Conservation (phyloP, 2,329 filamentous ascomycete genomes). For the Cercospora citrullina region DNA sequence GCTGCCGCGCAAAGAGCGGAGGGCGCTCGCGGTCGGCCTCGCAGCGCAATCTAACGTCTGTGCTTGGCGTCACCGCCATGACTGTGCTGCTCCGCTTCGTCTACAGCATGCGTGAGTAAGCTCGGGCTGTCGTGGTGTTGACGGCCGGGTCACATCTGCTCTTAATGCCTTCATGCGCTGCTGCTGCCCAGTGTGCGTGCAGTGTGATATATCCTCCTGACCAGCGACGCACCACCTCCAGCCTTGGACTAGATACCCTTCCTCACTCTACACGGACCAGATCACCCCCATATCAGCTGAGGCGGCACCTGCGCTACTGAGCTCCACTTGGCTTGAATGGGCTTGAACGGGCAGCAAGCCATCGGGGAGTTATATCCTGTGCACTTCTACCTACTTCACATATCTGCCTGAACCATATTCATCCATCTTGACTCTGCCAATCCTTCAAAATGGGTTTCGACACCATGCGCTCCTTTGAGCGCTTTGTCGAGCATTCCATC, state of each 20-base stretch:
- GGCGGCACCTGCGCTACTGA: constrained; percentile 8
- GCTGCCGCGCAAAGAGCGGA: constrained; percentile 18
- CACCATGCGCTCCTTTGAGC: constrained; percentile 28
- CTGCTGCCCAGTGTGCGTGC: not conserved
- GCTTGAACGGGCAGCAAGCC: constrained; percentile 15
- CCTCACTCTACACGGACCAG: constrained; percentile 9
- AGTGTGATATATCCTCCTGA: constrained; percentile 2
- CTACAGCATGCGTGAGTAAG: constrained; percentile 16
- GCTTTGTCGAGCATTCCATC: constrained; percentile 20
- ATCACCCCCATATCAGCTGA: constrained; percentile 22
- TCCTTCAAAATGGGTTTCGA: constrained; percentile 27
- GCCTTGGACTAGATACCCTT: not conserved
- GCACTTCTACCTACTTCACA: constrained; percentile 2
- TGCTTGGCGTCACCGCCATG: constrained; percentile 12
- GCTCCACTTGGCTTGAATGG: constrained; percentile 17
- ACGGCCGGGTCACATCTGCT: not conserved
- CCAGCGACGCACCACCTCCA: constrained; percentile 4
- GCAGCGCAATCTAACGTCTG: constrained; percentile 20
- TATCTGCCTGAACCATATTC: not conserved
- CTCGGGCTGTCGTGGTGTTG: not conserved
- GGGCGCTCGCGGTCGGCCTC: not conserved
- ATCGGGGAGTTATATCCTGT: constrained; percentile 6
- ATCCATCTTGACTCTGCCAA: not conserved
- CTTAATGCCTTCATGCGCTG: constrained; percentile 12
- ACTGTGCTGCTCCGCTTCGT: constrained; percentile 12